Percentiles rank a stretch among this genome's conserved stretches.
Evolutionary conservation across 1,284 basidiomycete species (phyloP).

Genomic region (Ceratobasidium sp.): DNA sequence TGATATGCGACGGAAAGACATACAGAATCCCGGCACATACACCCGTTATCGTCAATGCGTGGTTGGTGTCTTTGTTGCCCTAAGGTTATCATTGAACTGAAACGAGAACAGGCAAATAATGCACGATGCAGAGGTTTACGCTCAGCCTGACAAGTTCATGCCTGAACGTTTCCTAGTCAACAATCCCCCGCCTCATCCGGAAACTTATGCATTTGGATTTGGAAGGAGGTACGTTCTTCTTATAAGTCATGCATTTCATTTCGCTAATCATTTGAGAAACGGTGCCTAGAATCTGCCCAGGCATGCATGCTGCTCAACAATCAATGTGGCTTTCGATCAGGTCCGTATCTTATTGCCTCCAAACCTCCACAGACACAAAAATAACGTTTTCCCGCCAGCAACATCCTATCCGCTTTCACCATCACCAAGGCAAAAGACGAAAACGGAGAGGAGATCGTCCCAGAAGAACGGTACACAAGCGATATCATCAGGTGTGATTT

Average conservation of each 20-base stretch:
- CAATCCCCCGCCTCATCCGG: slow-evolving; percentile 54
- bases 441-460: slow-evolving; percentile 14
- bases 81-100: background rate
- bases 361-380: background rate
- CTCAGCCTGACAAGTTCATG: slow-evolving; percentile 80
- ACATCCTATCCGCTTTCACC: slow-evolving; percentile 20
- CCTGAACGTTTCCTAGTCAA: slow-evolving; percentile 95
- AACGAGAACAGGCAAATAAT: slow-evolving; percentile 48
- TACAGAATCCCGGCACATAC: slow-evolving; percentile 34
- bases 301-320: slow-evolving; percentile 26
- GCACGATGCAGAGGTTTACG: slow-evolving; percentile 89
- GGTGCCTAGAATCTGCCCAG: slow-evolving; percentile 22
- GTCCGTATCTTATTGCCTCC: background rate
- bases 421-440: slow-evolving; percentile 27
- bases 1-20: slow-evolving; percentile 17
- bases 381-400: background rate
- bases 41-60: slow-evolving; percentile 11
- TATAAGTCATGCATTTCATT: background rate
- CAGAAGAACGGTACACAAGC: slow-evolving; percentile 18
- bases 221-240: slow-evolving; percentile 7
- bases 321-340: slow-evolving; percentile 33
- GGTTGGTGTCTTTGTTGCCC: background rate
- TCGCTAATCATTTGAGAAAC: too few species aligned
- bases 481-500: slow-evolving; percentile 32
- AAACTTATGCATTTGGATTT: slow-evolving; percentile 26